Conservation (phyloP, 2,329 filamentous ascomycete species). For the Monosporascus sp. region DNA sequence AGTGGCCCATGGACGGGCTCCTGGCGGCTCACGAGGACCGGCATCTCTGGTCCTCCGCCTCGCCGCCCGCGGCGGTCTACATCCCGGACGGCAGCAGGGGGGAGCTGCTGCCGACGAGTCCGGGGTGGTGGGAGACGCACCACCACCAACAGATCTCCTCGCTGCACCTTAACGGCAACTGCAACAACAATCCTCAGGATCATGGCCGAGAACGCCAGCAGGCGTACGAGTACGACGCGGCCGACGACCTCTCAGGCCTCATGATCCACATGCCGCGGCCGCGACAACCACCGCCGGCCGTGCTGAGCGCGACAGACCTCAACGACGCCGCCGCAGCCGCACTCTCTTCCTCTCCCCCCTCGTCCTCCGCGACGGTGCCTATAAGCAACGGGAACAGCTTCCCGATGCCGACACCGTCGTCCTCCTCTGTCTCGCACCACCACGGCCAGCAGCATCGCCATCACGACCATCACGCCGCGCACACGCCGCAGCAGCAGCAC, state of each 20-base stretch:
- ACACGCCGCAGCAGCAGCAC: constrained; percentile 19
- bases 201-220: constrained; percentile 36
- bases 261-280: constrained; percentile 52
- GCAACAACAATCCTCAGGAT: constrained; percentile 29
- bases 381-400: background rate
- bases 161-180: background rate
- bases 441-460: background rate
- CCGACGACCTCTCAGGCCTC: constrained; percentile 33
- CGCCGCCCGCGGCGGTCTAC: constrained; percentile 10
- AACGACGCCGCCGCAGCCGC: constrained; percentile 4
- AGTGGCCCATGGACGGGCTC: constrained; percentile 27
- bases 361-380: background rate
- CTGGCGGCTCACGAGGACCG: constrained; percentile 12
- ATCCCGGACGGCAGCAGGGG: constrained; percentile 9
- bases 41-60: constrained; percentile 9
- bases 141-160: background rate
- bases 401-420: background rate
- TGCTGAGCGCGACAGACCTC: constrained; percentile 27
- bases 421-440: background rate
- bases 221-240: constrained; percentile 31
- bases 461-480: background rate
- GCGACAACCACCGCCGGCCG: constrained; percentile 29
- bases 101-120: constrained; percentile 5
- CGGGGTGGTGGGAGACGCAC: constrained; percentile 21
- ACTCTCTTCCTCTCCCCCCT: background rate